Evolutionary conservation across 164 flowering plant species (phyloP), one percentile per base, ranked within the genome.

Genomic region (Annona squamosa): DNA sequence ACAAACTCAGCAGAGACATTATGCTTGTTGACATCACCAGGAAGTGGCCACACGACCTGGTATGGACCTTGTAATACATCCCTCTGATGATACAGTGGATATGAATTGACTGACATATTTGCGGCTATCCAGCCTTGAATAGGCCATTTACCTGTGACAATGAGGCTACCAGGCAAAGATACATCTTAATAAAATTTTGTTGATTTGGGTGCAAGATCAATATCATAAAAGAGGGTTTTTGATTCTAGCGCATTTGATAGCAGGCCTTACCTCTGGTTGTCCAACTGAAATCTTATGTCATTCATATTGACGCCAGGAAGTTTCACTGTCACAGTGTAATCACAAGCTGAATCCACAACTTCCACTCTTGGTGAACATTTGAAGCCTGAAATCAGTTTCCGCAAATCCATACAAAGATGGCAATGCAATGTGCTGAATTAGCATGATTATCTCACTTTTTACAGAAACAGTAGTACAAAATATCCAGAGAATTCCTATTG

Each of bases 351-450:
- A 81, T 91, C 94, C 63, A 81, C 87, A 67, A 91, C 80, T 72
- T 90, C 86, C 89, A 87, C 87, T 74, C 85, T 83, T 13, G 97
- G 98, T 3, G 86, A 88, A 87, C 89, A 83, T 63, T 83, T 78
- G 10, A 6, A 65, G 71, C 82, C 95, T 92, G 86, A 73, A 82
- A 45, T 62, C 59, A 65, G 42, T 17, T 65, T 65, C 68, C 10
- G 41, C 42, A 65, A 65, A 42, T 65, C 46, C 41, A 17, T 63
- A n/a, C 65, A 63, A 17, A 63, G 3, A 3, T 18, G 10, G 17
- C 13, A 1, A 59, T 26, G 37, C 37, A 26, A 26, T 26, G 37
- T 26, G 9, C 19, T 63, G 37, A 26, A 17, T 17, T 63, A 63
- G 18, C 66, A 17, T 18, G 41, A 63, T 63, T 26, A 26, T 26